phyloP scores from a whole-genome alignment of 1,139 yeast species.

The Scheffersomyces illinoinensis region DNA sequence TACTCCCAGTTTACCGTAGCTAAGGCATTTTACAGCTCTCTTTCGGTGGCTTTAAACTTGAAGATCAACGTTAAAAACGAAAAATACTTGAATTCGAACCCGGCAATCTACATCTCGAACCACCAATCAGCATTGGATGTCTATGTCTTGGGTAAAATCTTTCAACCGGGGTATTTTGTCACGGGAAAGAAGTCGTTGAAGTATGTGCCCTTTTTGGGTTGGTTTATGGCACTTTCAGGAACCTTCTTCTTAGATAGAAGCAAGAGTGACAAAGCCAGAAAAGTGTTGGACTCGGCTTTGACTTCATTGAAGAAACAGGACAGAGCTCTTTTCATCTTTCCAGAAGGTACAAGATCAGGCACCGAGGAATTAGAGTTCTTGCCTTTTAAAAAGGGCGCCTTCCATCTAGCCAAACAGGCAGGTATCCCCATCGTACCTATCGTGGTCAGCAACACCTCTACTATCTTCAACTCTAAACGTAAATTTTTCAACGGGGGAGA shows the following conservation, averaged over 20 bases:
- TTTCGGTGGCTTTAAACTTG: slow-evolving; percentile 65
- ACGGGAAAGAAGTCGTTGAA: slow-evolving; percentile 87
- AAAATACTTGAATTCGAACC: slow-evolving; percentile 55
- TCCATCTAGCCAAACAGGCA: slow-evolving; percentile 94
- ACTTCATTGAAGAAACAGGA: slow-evolving; percentile 55
- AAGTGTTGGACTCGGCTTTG: slow-evolving; percentile 71
- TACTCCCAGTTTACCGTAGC: slow-evolving; percentile 92
- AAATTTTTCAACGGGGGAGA: slow-evolving; percentile 62
- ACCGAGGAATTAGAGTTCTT: slow-evolving; percentile 64
- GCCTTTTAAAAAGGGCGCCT: slow-evolving; percentile 96
- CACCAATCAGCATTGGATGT: slow-evolving; percentile 93
- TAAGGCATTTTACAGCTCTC: slow-evolving; percentile 65
- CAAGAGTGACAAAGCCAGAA: slow-evolving; percentile 74
- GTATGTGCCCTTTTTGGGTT: slow-evolving; percentile 90
- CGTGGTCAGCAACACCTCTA: slow-evolving; percentile 82
- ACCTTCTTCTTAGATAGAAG: slow-evolving; percentile 87
- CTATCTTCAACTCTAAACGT: slow-evolving; percentile 60
- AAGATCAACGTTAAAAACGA: slow-evolving; percentile 65
- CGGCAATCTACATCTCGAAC: slow-evolving; percentile 84
- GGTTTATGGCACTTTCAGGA: slow-evolving; percentile 92
- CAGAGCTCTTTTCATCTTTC: slow-evolving; percentile 81
- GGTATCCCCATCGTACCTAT: slow-evolving; percentile 86
- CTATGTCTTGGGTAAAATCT: slow-evolving; percentile 72
- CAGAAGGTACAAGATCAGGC: slow-evolving; percentile 94
- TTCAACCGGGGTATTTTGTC: slow-evolving; percentile 88